Base-by-base conservation (phyloP, 352 stramenopile genomes). In the Phytophthora fragariae region DNA sequence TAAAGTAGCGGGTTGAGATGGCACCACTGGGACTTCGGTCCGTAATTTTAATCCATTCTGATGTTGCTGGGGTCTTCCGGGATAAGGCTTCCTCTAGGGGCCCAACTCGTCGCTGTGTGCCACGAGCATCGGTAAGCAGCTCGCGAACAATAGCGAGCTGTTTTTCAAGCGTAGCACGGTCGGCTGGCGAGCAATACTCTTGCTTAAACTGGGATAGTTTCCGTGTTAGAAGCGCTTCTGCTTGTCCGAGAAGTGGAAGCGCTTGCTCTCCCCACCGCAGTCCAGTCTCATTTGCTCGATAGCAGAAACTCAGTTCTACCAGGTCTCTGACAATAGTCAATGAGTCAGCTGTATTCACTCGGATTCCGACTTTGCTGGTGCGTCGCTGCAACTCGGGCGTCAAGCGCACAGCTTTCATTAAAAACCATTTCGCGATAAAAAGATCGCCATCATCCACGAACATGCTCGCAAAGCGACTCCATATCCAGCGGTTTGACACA, bases 11-110 rank as follows among this genome's bases (percentile, higher is more conserved):
- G 7, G 33, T 60, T 47, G 24, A 58, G 6, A 57, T 39, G 24
- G 12, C 37, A 10, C 57, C 67, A 29, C 9, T 67, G n/a, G 33
- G 10, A 4, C 35, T 49, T 15, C 61, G 24, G 9, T 53, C 75
- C 12, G 57, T 54, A 3, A 90, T 72, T 46, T 81, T 84, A 21
- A 89, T 73, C 84, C 86, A 93, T 17, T 86, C 65, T 0, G 86
- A 92, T 14, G 86, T 92, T 8, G 83, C 84, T n/a, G 70, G 81
- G 2, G 73, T 80, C 11, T 68, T 70, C 56, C 79, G 80, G 11
- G 55, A 19, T 12, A 89, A 49, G 10, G 77, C 85, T 41, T 54
- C 52, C 2, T 68, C 70, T 6, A 90, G 60, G 17, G 80, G 62
- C 8, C 65, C 70, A 37, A 67, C 27, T 24, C 62, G 29, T 53